Conservation (phyloP, 768 basidiomycete genomes). For the Dacryopinax spathularia region DNA sequence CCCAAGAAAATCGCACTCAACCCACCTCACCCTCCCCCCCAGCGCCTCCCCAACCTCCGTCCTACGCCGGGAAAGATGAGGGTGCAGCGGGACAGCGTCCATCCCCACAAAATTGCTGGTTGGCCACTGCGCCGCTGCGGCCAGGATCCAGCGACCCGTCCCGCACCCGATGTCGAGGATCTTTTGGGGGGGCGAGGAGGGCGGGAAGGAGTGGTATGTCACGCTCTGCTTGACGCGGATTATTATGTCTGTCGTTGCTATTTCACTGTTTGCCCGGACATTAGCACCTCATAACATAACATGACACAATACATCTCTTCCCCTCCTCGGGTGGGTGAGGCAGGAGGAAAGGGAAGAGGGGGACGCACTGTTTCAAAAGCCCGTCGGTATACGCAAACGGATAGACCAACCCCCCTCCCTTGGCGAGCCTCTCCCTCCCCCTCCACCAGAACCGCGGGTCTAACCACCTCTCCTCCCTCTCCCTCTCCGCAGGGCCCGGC, state of each 20-base stretch:
- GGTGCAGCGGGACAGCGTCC: not conserved
- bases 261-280: not conserved
- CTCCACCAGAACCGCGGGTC: not conserved
- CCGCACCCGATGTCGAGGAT: conserved; percentile 2
- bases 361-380: not conserved
- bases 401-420: not conserved
- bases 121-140: not conserved
- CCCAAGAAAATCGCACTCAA: not conserved
- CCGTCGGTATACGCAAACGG: not conserved
- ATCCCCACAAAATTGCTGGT: not conserved
- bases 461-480: not conserved
- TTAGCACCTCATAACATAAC: not conserved
- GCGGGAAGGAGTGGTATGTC: not conserved
- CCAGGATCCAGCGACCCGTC: not conserved
- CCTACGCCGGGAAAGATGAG: not conserved
- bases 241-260: not conserved
- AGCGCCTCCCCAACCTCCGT: no score
- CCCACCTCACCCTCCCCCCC: not conserved
- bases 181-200: not conserved
- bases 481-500: not conserved
- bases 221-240: not conserved
- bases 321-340: no score
- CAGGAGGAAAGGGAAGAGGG: not conserved
- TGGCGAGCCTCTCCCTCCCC: not conserved
- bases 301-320: no score